Evolutionary conservation across 2,329 filamentous ascomycete genomes (phyloP), one percentile per base, ranked within the genome.

Genomic region (Colletotrichum zoysiae): DNA sequence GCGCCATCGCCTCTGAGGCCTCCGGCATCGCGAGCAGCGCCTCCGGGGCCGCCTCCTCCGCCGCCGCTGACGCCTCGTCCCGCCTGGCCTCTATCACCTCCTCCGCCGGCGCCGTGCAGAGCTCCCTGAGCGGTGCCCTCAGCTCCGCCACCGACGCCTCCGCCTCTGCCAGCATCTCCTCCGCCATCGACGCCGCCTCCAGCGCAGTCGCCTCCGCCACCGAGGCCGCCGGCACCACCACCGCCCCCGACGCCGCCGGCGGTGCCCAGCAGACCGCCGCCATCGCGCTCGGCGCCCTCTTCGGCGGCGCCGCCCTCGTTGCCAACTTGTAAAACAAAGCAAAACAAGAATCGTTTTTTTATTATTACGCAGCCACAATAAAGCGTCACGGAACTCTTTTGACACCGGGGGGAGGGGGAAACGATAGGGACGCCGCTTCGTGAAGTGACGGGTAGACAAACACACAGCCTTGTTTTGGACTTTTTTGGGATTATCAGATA

Each of bases 231-330:
- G 65, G 50, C 66, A 66, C 67, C 55, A 76, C 71, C 61, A 73
- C 65, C 9, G 73, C 63, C 20, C 73, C 75, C 23, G 75, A 74
- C 38, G 64, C 80, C 8, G 79, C 77, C 57, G 77, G 81, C 57
- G 79, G 77, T 59, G 77, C 81, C 57, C 76, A 77, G 67, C 81
- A 80, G 73, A 85, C 84, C 20, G 85, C 79, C 38, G 84, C 81
- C 38, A 74, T 86, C 53, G 84, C 82, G 26, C 77, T 87, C 58
- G 84, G 84, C 42, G 85, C 84, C 33, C 79, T 87, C 70, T 78
- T 86, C 60, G 85, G 84, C 33, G 85, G 84, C 75, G 84, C 82
- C 3, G 85, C 83, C 62, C 69, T 85, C 62, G 74, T 86, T 59
- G 81, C 78, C 76, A 85, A 86, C 79, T 68, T 86, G 76, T 86